Conservation (phyloP, 805 yeast genomes). For the Saccharomycopsis capsularis region DNA sequence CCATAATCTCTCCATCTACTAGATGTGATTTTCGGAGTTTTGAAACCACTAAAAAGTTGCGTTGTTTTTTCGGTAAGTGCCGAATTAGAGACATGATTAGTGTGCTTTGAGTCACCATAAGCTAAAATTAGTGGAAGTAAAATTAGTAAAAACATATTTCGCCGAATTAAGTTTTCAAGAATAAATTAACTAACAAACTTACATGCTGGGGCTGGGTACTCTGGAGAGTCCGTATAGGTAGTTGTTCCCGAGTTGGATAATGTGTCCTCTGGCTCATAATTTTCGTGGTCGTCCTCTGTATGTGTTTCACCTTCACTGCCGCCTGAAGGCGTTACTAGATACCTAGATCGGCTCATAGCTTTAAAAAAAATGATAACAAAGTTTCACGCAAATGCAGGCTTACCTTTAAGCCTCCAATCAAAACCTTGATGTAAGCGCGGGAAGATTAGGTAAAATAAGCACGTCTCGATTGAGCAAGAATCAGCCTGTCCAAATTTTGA, state of each 20-base stretch:
- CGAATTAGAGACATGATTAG: background rate
- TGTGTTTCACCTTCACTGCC: no score
- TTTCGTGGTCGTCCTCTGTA: background rate
- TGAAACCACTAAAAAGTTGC: slow-evolving; percentile 92
- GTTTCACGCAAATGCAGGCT: no score
- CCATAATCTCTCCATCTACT: slow-evolving; percentile 50
- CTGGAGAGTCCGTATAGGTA: slow-evolving; percentile 28
- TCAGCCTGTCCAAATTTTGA: no score
- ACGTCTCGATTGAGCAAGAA: no score
- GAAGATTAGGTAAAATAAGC: no score
- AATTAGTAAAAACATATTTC: no score
- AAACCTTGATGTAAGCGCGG: no score
- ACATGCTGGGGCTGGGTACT: slow-evolving; percentile 22
- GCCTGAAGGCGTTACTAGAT: no score
- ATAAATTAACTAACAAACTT: background rate
- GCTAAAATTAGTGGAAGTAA: background rate
- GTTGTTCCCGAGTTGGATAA: slow-evolving; percentile 11
- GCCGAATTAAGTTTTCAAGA: background rate
- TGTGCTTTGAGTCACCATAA: background rate
- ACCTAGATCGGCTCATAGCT: no score
- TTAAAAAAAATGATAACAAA: no score
- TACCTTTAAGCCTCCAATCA: no score
- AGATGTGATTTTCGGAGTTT: slow-evolving; percentile 84
- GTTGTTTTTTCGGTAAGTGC: slow-evolving; percentile 31
- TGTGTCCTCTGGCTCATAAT: background rate